A percentile compares a stretch with the other conserved stretches of the same genome.
Evolutionary conservation across 192 early-diverging fungal genomes (phyloP).

Genomic region (Allomyces javanicus): DNA sequence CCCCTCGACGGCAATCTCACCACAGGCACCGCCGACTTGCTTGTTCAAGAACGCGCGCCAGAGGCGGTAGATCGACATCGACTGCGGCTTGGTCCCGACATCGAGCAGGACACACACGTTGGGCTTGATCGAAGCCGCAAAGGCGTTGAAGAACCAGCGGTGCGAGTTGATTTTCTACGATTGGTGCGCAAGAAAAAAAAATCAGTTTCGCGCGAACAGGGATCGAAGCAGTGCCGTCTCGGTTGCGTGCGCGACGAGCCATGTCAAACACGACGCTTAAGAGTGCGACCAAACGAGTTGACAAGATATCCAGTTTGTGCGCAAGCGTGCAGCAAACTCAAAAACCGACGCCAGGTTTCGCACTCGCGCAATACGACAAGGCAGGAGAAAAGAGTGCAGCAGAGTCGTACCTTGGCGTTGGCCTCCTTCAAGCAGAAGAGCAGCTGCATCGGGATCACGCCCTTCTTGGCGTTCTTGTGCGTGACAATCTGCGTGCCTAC

Average conservation of each 20-base stretch:
- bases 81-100: slow-evolving; percentile 74
- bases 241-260: too few species aligned
- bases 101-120: slow-evolving; percentile 80
- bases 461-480: slow-evolving; percentile 34
- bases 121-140: slow-evolving; percentile 59
- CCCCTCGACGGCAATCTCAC: slow-evolving; percentile 58
- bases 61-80: slow-evolving; percentile 70
- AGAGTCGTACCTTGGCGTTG: slow-evolving; percentile 42
- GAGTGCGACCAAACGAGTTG: too few species aligned
- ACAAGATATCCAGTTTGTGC: too few species aligned
- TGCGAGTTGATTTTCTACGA: slow-evolving; percentile 71
- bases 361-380: too few species aligned
- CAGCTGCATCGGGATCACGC: slow-evolving; percentile 65
- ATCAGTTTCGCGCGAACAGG: too few species aligned
- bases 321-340: too few species aligned
- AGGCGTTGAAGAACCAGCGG: slow-evolving; percentile 93
- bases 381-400: too few species aligned
- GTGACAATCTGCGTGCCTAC: slow-evolving; percentile 45
- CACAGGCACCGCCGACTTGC: slow-evolving; percentile 77
- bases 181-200: neutral
- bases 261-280: too few species aligned
- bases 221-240: too few species aligned
- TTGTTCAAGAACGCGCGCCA: slow-evolving; percentile 85
- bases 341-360: too few species aligned
- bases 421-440: slow-evolving; percentile 83